These are phyloP conservation scores for Pulveroboletus sp. DNA, from an alignment of 768 basidiomycete species.

Conservation along the genomic window DNA sequence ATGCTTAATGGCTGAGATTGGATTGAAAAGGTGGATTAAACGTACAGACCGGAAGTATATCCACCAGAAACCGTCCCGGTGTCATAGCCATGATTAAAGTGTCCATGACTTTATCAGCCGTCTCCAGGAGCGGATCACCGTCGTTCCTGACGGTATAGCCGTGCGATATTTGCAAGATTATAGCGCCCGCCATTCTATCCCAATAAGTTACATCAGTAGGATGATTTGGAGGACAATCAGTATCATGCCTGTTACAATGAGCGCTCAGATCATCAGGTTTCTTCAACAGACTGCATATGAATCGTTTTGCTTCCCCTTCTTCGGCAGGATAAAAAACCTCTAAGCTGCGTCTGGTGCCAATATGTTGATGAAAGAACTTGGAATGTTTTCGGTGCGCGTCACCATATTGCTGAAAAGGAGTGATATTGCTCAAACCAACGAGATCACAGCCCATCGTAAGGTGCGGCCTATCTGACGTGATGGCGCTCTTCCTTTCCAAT, in stretches of 20 bases:
- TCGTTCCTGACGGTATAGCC: conserved; percentile 31
- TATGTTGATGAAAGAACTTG: conserved; percentile 1
- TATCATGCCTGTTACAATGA: conserved; percentile 3
- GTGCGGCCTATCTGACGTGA: conserved; percentile 5
- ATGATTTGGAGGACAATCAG: not conserved
- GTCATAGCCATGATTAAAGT: conserved; percentile 5
- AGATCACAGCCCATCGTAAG: conserved; percentile 19
- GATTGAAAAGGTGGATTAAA: not conserved
- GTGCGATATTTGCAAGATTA: conserved; percentile 33
- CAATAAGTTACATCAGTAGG: not conserved
- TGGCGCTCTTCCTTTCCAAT: not conserved
- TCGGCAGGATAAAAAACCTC: not conserved
- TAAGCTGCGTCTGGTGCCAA: too few species aligned
- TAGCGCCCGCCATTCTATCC: conserved; percentile 31
- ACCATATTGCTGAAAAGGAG: conserved; percentile 7
- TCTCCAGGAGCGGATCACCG: conserved; percentile 31
- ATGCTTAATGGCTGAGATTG: not conserved
- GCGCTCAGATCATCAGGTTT: not conserved
- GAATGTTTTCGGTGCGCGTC: conserved; percentile 5
- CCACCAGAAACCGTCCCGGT: conserved; percentile 11
- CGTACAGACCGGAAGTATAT: conserved; percentile 9
- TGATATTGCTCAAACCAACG: conserved; percentile 4
- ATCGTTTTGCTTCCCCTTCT: conserved; percentile 2
- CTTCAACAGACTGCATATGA: conserved; percentile 2
- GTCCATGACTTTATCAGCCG: conserved; percentile 22